These are phyloP conservation scores for Trichophyton verrucosum DNA, from an alignment of 2,329 filamentous ascomycete species.

Conservation along the genomic window DNA sequence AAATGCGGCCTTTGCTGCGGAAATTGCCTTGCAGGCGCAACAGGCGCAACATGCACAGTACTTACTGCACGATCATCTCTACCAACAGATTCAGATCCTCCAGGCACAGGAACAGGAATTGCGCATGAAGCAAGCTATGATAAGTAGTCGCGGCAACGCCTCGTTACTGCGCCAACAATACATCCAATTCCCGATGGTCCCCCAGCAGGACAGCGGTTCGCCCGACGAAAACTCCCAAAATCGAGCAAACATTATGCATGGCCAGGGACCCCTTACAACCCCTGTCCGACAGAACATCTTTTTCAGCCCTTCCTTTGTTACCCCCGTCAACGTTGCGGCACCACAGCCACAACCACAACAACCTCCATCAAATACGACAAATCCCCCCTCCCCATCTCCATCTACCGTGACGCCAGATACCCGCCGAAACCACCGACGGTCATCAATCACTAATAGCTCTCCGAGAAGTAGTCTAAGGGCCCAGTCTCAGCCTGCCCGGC, in stretches of 20 bases:
- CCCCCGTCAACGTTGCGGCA: constrained; percentile 23
- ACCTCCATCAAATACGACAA: constrained; percentile 25
- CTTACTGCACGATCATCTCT: constrained; percentile 37
- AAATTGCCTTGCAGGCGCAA: constrained; percentile 18
- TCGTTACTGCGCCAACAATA: constrained; percentile 32
- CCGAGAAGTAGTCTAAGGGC: constrained; percentile 33
- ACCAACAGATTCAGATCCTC: constrained; percentile 39
- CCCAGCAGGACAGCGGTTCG: constrained; percentile 23
- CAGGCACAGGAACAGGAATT: constrained; percentile 40
- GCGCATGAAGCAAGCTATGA: constrained; percentile 34
- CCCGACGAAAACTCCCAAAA: constrained; percentile 27
- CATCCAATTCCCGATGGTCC: constrained; percentile 27
- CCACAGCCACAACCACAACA: constrained; percentile 19
- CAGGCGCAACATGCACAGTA: constrained; percentile 36
- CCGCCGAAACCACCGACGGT: constrained; percentile 34
- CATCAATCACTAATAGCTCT: constrained; percentile 32
- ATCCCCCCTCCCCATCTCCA: constrained; percentile 36
- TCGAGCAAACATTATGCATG: constrained; percentile 26
- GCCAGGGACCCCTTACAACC: constrained; percentile 23
- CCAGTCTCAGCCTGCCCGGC: constrained; percentile 40
- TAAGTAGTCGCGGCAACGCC: constrained; percentile 29
- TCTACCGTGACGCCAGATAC: constrained; percentile 29
- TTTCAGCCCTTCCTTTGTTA: constrained; percentile 25
- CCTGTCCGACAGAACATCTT: constrained; percentile 23
- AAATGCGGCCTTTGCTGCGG: constrained; percentile 28